A percentile compares a stretch with the other conserved stretches of the same genome.
Conservation (phyloP, 768 basidiomycete genomes). For the Clitopilus passeckerianus region DNA sequence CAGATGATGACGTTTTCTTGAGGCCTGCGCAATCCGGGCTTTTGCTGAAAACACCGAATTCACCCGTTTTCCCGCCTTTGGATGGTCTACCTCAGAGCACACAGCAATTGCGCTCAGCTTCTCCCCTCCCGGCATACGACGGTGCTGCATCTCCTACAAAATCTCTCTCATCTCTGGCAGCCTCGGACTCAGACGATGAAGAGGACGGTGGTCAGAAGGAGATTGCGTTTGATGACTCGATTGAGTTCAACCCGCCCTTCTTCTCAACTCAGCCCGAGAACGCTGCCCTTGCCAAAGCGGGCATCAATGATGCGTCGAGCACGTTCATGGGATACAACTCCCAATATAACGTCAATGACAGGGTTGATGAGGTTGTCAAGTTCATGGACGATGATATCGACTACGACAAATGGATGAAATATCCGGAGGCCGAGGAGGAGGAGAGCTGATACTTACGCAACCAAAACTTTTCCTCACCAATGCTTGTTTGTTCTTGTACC, state of each 20-base stretch:
- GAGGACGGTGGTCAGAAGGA: conserved; percentile 9
- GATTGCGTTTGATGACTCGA: not conserved
- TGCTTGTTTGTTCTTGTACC: too few relatives aligned
- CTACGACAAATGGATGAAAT: conserved; percentile 47
- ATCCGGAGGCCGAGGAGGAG: conserved; percentile 23
- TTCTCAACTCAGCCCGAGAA: conserved; percentile 26
- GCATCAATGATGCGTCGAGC: conserved; percentile 17
- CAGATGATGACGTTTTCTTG: not conserved
- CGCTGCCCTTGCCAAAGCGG: conserved; percentile 5
- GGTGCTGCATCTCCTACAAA: conserved; percentile 25
- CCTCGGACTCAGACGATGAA: conserved; percentile 20
- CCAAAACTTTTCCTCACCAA: too few relatives aligned
- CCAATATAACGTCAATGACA: conserved; percentile 53
- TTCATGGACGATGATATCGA: conserved; percentile 56
- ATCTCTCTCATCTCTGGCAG: conserved; percentile 28
- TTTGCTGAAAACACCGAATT: conserved; percentile 18
- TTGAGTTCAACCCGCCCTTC: conserved; percentile 22
- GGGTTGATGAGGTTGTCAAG: conserved; percentile 47
- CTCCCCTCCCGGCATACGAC: not conserved
- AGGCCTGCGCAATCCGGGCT: not conserved
- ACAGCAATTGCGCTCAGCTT: not conserved
- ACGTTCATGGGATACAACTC: conserved; percentile 47
- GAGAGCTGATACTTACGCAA: not conserved
- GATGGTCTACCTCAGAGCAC: not conserved
- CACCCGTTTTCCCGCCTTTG: conserved; percentile 21